Evolutionary conservation across 2,329 filamentous ascomycete genomes (phyloP), one percentile per base, ranked within the genome.

Genomic region (Orbilia javanica): DNA sequence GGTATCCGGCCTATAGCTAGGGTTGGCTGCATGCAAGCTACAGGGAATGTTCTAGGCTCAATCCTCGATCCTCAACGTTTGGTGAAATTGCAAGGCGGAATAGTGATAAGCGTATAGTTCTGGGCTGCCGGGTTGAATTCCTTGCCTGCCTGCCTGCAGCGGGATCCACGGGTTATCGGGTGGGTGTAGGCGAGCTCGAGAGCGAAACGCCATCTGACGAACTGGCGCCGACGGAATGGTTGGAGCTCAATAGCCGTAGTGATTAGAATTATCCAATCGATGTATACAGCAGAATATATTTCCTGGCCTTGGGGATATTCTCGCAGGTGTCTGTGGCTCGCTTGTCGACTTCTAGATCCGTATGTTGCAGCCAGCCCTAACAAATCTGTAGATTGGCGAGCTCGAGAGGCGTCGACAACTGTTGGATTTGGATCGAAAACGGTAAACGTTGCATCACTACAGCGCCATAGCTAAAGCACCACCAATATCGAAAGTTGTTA

Each of bases 31-130:
- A 57, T 71, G 55, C 55, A 57, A 60, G 48, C n/a, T 55, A 42
- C 57, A 64, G 48, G 68, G 69, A 60, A 31, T 29, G 46, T 66
- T 73, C 66, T 62, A 73, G 69, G 60, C 69, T 73, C 60, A 66
- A 65, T 20, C 55, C 44, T 46, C 34, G 25, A 64, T 36, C 39
- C 60, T 64, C 60, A 64, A 64, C 39, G 25, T 46, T 42, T 42
- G 34, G 60, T 42, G 27, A 60, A 55, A 44, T 48, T 34, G 20
- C 22, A 34, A 53, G 55, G 44, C 11, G 29, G 11, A 22, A 18
- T 36, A 31, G 10, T 64, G 39, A 62, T 62, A 70, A 70, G 52
- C 39, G 29, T 44, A 62, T 20, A 31, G 46, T 13, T 52, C 36
- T 53, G 50, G 42, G 27, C 55, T 60, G 55, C 42, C 34, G 29